Evolutionary conservation across 768 basidiomycete genomes (phyloP).

Genomic region (Gloeostereum incarnatum): DNA sequence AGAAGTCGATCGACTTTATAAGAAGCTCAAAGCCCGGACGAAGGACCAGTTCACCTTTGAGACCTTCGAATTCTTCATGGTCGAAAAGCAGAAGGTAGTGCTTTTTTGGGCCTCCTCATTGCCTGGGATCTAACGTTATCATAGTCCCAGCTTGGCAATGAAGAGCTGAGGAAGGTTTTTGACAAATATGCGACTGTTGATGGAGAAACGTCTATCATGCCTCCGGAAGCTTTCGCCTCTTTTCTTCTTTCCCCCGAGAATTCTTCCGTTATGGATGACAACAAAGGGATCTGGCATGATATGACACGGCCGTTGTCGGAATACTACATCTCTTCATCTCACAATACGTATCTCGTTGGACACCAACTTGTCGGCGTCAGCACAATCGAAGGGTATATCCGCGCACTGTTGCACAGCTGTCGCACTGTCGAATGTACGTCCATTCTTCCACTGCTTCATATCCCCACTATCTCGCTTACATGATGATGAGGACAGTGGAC

Average conservation of each 20-base stretch:
- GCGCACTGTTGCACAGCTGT: constrained; percentile 82
- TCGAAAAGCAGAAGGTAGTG: constrained; percentile 30
- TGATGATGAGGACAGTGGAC: constrained; percentile 51
- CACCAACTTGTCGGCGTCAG: constrained; percentile 82
- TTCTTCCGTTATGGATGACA: not conserved
- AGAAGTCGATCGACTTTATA: constrained; percentile 66
- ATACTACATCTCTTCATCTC: constrained; percentile 83
- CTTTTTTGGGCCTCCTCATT: not conserved
- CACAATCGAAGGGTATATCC: constrained; percentile 88
- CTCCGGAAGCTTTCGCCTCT: not conserved
- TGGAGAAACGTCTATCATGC: not conserved
- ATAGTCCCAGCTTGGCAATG: constrained; percentile 24
- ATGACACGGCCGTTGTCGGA: constrained; percentile 86
- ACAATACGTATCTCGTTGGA: constrained; percentile 89
- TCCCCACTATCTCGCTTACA: constrained; percentile 3
- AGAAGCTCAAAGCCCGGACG: constrained; percentile 19
- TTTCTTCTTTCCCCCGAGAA: constrained; percentile 5
- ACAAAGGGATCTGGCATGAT: constrained; percentile 38
- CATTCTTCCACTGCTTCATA: not conserved
- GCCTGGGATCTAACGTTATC: not conserved
- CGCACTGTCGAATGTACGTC: constrained; percentile 87
- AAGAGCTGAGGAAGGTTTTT: constrained; percentile 25
- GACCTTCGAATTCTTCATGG: constrained; percentile 37
- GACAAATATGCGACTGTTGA: constrained; percentile 18
- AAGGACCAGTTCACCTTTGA: constrained; percentile 29